Evolutionary conservation across 306 rosid species (phyloP).

Genomic region (Lithocarpus polystachyus): DNA sequence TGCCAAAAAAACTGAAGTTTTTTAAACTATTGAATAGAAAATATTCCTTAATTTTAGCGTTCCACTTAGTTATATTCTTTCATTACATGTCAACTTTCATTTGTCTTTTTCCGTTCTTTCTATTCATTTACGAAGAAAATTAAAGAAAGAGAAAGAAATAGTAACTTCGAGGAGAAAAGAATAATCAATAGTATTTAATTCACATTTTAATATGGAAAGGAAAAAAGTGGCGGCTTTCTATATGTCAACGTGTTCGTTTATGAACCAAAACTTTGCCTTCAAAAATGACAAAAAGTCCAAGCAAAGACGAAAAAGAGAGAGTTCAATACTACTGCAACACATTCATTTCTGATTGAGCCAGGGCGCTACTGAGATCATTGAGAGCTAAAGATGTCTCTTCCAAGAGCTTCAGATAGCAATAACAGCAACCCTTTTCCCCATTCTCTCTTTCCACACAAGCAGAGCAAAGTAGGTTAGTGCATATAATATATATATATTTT

Average conservation of each 20-base stretch:
- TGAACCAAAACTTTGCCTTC: constrained; percentile 44
- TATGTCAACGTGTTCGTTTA: constrained; percentile 60
- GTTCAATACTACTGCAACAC: background rate
- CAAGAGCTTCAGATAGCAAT: constrained; percentile 8
- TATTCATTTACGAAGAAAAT: no score
- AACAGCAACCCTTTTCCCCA: background rate
- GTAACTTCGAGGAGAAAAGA: no score
- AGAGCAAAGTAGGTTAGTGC: constrained; percentile 40
- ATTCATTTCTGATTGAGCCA: background rate
- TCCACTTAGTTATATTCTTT: no score
- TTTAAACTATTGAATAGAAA: no score
- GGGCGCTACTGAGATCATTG: background rate
- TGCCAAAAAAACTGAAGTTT: no score
- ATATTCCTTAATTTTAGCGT: no score
- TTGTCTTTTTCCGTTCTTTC: no score
- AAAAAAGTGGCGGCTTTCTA: constrained; percentile 34
- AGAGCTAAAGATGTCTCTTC: background rate
- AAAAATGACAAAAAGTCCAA: background rate
- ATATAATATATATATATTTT: no score
- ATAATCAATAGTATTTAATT: background rate
- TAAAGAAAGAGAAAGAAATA: background rate
- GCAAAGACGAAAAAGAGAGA: background rate
- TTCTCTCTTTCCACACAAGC: constrained; percentile 19
- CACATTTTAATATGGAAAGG: background rate
- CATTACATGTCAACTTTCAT: no score